Evolutionary conservation across 129 eudicot species (phyloP).

Genomic region (Helianthus tuberosus): DNA sequence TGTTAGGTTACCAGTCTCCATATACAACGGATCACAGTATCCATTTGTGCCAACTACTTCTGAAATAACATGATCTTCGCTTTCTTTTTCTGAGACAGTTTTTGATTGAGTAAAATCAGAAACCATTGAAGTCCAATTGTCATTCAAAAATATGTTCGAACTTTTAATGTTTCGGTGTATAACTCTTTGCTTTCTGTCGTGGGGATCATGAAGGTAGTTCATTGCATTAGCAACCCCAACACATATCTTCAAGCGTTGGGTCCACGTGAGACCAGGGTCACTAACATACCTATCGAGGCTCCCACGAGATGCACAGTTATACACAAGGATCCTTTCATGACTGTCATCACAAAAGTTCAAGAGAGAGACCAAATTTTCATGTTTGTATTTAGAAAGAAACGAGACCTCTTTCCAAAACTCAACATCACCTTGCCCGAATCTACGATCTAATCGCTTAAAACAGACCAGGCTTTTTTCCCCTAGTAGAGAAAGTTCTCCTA

Average conservation of each 20-base stretch:
- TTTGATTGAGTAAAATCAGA: conserved; percentile 19
- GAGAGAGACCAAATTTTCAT: conserved; percentile 5
- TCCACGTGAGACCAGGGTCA: conserved; percentile 8
- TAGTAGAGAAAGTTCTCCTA: conserved; percentile 8
- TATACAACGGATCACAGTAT: conserved; percentile 7
- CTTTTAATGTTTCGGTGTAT: conserved; percentile 11
- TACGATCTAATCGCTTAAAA: conserved; percentile 21
- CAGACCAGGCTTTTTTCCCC: not conserved
- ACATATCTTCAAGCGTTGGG: conserved; percentile 21
- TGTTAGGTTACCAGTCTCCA: not conserved
- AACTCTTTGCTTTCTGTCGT: not conserved
- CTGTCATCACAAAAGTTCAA: not conserved
- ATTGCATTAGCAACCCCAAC: conserved; percentile 5
- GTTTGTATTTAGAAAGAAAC: not conserved
- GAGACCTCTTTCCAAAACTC: conserved; percentile 8
- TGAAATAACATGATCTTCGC: too few species aligned
- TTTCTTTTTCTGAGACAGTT: not conserved
- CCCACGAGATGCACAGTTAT: conserved; percentile 5
- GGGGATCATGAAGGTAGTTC: conserved; percentile 7
- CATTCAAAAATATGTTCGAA: conserved; percentile 5
- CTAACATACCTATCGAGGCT: conserved; percentile 16
- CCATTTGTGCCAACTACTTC: not conserved
- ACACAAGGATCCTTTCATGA: conserved; percentile 5
- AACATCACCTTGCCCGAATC: conserved; percentile 10
- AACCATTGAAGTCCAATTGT: conserved; percentile 11